Evolutionary conservation across 495 filamentous ascomycete species (phyloP), one percentile per base, ranked within the genome.

Genomic region (Physcia stellaris): DNA sequence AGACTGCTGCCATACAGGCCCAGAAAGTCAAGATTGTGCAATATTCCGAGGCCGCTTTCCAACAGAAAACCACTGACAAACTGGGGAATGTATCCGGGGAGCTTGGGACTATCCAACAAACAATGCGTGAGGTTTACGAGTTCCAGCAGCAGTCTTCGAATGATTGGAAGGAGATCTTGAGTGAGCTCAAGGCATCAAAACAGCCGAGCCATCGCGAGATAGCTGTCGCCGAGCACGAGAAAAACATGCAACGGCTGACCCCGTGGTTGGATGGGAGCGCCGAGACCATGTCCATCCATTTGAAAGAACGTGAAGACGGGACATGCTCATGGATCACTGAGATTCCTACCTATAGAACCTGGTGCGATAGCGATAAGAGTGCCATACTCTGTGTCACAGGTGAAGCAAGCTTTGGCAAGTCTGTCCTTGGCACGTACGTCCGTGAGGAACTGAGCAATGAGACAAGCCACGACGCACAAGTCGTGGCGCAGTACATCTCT

Each of bases 291-390:
- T 9, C 7, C 6, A 15, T 21, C 9, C 35, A 37, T 20, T 15
- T 26, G 7, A 26, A 37, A 37, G 35, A 31, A 6, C 35, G 15
- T 37, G 35, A 37, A 26, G 22, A 5, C 5, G 35, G 35, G 12
- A 37, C 35, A 28, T 37, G 35, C 22, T 7, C 35, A 9, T 37
- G 35, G 35, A 37, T 37, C 35, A 26, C 19, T 7, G 35, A 37
- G 6, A 15, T 20, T 6, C 6, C 35, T 5, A 6, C 6, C 17
- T 37, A 37, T 26, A 28, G 16, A 5, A 6, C 6, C 10, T 37
- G 35, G 35, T 15, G 21, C 6, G 17, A 37, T 26, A 20, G 6
- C 15, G 6, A 31, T 6, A 37, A 21, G 22, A 37, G 17, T 15
- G 15, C 35, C 17, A 22, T 37, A 6, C 35, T 37, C 17, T 37